Evolutionary conservation across 2,329 filamentous ascomycete species (phyloP).

Genomic region (Aspergillus sojae): DNA sequence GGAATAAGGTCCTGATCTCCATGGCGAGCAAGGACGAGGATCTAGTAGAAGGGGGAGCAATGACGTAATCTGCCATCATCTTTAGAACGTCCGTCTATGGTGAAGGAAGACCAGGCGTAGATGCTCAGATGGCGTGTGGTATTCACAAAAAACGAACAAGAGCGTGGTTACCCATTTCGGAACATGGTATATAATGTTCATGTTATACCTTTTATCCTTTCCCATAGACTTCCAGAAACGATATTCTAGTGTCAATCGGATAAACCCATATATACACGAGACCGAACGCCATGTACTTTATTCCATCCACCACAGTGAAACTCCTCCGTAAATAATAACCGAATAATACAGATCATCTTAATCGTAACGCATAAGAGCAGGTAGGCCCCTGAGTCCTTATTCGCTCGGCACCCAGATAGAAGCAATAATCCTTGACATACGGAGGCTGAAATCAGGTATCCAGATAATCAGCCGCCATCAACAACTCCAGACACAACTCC

Average conservation of each 20-base stretch:
- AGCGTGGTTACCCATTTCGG: conserved; percentile 1
- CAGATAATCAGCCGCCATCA: conserved; percentile 70
- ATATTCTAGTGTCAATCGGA: neutral
- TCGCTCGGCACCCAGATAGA: neutral
- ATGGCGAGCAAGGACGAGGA: conserved; percentile 21
- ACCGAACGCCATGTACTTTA: neutral
- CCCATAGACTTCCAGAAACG: neutral
- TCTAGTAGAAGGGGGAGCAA: conserved; percentile 29
- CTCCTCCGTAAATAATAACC: neutral
- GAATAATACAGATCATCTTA: neutral
- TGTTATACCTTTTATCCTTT: neutral
- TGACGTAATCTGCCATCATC: conserved; percentile 48
- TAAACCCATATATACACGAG: neutral
- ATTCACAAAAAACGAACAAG: neutral
- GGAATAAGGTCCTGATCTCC: conserved; percentile 31
- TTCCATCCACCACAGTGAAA: neutral
- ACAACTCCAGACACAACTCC: conserved; percentile 65
- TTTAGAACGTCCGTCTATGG: conserved; percentile 51
- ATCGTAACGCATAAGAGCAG: neutral
- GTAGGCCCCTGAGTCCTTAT: neutral
- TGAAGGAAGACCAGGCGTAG: conserved; percentile 32
- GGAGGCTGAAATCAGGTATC: conserved; percentile 42
- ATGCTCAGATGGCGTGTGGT: conserved; percentile 39
- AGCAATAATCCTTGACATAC: neutral
- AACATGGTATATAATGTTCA: neutral